Base-by-base conservation (phyloP, 352 stramenopile species). In the Lagenidium giganteum region DNA sequence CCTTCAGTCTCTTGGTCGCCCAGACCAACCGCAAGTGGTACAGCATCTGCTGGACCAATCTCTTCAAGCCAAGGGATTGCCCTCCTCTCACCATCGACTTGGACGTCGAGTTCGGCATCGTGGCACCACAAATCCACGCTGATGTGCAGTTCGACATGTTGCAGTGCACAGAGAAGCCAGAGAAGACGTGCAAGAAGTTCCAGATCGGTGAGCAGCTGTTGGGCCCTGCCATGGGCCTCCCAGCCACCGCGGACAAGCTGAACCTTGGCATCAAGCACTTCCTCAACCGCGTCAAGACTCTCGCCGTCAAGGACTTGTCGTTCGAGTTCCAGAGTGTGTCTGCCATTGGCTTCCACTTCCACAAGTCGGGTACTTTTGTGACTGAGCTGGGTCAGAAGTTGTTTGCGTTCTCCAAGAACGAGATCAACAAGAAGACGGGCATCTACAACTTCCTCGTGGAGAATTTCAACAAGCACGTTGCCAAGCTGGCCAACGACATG, bases 31-130 rank as follows among this genome's bases (percentile, higher is more conserved):
- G 66, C 35, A 29, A 69, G 44, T 69, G 62, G 62, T 69, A 72
- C 44, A 45, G 62, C 41, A 58, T 72, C 38, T 72, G 62, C 50
- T 72, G 62, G 58, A 72, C 62, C n/a, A 50, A 72, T 33, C 54
- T 67, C 18, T 18, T 68, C 24, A 33, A 72, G 25, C 50, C 62
- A 11, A 30, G 36, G n/a, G 51, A 53, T 20, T 72, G 62, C 24
- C 28, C 49, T 4, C 46, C 62, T 8, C 37, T 46, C 1, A 55
- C 51, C 13, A 64, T 72, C 35, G 46, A 33, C 22, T 37, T 69
- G 5, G 49, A 64, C 43, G 47, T 72, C 3, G 48, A 51, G 23
- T 31, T 72, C 32, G 58, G 40, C 1, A 55, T 68, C 16, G 42
- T 58, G 24, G 31, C 54, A 34, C 42, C 55, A n/a, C 54, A 30